Percentiles rank a stretch among this genome's conserved stretches.
These are phyloP conservation scores for Jatropha podagrica DNA, from an alignment of 441 rosid genomes.

Conservation along the genomic window DNA sequence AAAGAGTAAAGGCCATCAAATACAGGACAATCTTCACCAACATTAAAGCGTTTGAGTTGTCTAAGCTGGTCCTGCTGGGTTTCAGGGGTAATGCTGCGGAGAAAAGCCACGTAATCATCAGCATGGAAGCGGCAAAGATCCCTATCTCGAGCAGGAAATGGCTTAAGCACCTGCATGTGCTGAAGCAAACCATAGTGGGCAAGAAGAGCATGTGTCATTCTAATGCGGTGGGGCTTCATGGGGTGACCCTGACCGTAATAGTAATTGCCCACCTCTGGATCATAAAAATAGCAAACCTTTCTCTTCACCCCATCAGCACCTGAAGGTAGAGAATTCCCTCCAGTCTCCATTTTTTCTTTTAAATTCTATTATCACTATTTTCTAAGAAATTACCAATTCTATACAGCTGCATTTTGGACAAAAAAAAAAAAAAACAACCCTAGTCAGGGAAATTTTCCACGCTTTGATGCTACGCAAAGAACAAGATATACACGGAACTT, in stretches of 20 bases:
- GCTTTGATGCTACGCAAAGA: not conserved
- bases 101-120: slow-evolving; percentile 50
- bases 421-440: slow-evolving; percentile 9
- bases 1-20: slow-evolving; percentile 70
- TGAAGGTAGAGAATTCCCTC: slow-evolving; percentile 50
- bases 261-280: slow-evolving; percentile 60
- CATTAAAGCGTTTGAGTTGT: slow-evolving; percentile 55
- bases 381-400: not conserved
- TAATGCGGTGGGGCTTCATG: slow-evolving; percentile 78
- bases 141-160: slow-evolving; percentile 50
- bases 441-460: not conserved
- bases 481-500: not conserved
- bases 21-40: slow-evolving; percentile 81
- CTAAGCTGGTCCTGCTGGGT: slow-evolving; percentile 53
- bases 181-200: slow-evolving; percentile 62
- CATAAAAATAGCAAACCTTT: slow-evolving; percentile 56
- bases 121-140: slow-evolving; percentile 60
- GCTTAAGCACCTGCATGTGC: slow-evolving; percentile 51
- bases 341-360: slow-evolving; percentile 35
- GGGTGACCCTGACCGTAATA: slow-evolving; percentile 82
- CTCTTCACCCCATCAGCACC: slow-evolving; percentile 59
- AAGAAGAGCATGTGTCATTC: slow-evolving; percentile 79
- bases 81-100: slow-evolving; percentile 47
- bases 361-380: not conserved
- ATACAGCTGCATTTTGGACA: not conserved